phyloP scores from a whole-genome alignment of 208 protist species.

The Naegleria gruberi region DNA sequence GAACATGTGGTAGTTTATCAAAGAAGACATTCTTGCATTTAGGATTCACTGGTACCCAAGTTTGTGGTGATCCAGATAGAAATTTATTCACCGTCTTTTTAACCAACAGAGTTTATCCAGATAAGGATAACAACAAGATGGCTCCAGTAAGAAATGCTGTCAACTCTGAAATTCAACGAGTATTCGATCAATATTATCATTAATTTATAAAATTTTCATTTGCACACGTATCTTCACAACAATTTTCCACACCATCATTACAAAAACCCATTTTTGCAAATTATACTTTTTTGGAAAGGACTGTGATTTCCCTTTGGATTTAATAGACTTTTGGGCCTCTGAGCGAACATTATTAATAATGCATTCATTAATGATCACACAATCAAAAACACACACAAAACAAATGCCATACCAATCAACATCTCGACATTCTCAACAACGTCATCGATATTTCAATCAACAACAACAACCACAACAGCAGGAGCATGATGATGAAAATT shows the following conservation, averaged over 20 bases:
- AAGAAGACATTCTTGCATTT: slow-evolving; percentile 36
- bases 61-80: slow-evolving; percentile 37
- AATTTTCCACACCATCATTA: too few relatives aligned
- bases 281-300: too few relatives aligned
- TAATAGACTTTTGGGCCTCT: too few relatives aligned
- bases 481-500: too few relatives aligned
- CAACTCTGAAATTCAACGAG: slow-evolving; percentile 28
- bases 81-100: slow-evolving; percentile 31
- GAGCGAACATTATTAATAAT: too few relatives aligned
- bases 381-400: not conserved
- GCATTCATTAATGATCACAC: too few relatives aligned
- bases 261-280: too few relatives aligned
- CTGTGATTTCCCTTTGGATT: too few relatives aligned
- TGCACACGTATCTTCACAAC: too few relatives aligned
- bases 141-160: slow-evolving; percentile 19
- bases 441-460: too few relatives aligned
- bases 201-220: not conserved
- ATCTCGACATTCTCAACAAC: too few relatives aligned
- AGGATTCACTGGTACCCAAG: slow-evolving; percentile 39
- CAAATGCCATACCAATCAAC: too few relatives aligned
- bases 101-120: slow-evolving; percentile 44
- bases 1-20: slow-evolving; percentile 41
- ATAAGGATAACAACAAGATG: slow-evolving; percentile 29
- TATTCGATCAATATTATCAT: not conserved
- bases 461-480: not conserved